phyloP scores from a whole-genome alignment of 495 filamentous ascomycete genomes.

The Penicilliopsis zonata region DNA sequence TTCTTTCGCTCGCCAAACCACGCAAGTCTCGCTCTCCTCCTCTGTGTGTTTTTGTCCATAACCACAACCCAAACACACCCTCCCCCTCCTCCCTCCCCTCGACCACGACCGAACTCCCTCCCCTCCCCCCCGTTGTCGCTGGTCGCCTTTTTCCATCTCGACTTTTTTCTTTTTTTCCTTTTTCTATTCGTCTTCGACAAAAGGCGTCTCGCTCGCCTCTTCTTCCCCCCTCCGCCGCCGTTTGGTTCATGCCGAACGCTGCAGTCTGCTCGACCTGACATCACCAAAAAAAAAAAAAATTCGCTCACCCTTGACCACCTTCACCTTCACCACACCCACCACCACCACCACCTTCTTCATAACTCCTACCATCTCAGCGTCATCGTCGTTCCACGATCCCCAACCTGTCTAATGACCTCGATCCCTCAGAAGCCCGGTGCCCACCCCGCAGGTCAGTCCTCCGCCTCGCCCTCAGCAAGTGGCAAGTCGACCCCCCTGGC shows the following conservation, averaged over 20 bases:
- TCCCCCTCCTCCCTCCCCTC: background rate
- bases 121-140: background rate
- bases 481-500: slow-evolving; percentile 52
- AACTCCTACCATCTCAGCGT: slow-evolving; percentile 3
- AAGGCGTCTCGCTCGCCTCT: slow-evolving; percentile 3
- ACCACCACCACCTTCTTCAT: slow-evolving; percentile 6
- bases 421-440: slow-evolving; percentile 36
- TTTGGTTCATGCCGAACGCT: no score
- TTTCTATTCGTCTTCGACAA: slow-evolving; percentile 4
- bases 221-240: slow-evolving; percentile 2
- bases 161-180: slow-evolving; percentile 12
- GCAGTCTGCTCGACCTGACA: slow-evolving; percentile 21
- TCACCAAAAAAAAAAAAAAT: no score
- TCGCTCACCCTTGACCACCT: no score
- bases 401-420: slow-evolving; percentile 40
- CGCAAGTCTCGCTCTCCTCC: background rate
- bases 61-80: background rate
- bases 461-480: slow-evolving; percentile 45
- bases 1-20: background rate
- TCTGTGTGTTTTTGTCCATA: background rate
- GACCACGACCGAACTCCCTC: background rate
- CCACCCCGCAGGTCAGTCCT: slow-evolving; percentile 43
- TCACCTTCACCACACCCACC: no score
- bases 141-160: background rate
- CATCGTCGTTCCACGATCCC: slow-evolving; percentile 1